phyloP scores from a whole-genome alignment of 208 protist species.

The Strigomonas culicis region DNA sequence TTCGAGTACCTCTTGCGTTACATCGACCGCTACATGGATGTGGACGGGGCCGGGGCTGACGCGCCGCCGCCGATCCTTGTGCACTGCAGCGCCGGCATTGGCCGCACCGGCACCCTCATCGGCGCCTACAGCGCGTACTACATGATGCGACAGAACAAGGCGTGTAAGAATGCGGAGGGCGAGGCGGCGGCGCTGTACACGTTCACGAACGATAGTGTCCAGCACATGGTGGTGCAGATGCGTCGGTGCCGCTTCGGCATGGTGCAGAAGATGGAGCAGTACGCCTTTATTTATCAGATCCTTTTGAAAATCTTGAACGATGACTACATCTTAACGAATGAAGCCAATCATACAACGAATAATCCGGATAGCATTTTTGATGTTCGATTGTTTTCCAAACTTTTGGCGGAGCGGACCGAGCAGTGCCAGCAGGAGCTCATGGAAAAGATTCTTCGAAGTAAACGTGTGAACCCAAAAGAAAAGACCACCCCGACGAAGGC shows the following conservation, averaged over 20 bases:
- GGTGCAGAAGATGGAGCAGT: constrained; percentile 87
- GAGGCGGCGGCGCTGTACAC: neutral
- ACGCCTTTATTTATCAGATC: constrained; percentile 77
- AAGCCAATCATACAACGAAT: no score
- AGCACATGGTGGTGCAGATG: constrained; percentile 48
- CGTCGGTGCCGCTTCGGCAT: constrained; percentile 59
- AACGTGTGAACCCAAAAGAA: no score
- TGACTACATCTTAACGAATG: no score
- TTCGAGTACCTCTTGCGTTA: constrained; percentile 59
- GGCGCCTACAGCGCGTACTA: constrained; percentile 57
- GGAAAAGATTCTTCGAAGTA: no score
- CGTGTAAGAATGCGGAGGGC: neutral
- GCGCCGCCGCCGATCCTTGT: constrained; percentile 42
- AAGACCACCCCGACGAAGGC: no score
- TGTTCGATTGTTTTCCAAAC: no score
- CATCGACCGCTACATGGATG: constrained; percentile 18
- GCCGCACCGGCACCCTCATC: constrained; percentile 82
- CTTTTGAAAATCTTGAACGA: constrained; percentile 40
- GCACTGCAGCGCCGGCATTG: constrained; percentile 87
- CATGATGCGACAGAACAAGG: constrained; percentile 22
- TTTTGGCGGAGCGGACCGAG: no score
- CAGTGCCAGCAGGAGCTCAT: no score
- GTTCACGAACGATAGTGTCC: constrained; percentile 35
- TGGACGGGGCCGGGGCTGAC: neutral
- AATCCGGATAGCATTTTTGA: no score